Conservation (phyloP, 345 rosid genomes). For the Carallia pectinifolia region DNA sequence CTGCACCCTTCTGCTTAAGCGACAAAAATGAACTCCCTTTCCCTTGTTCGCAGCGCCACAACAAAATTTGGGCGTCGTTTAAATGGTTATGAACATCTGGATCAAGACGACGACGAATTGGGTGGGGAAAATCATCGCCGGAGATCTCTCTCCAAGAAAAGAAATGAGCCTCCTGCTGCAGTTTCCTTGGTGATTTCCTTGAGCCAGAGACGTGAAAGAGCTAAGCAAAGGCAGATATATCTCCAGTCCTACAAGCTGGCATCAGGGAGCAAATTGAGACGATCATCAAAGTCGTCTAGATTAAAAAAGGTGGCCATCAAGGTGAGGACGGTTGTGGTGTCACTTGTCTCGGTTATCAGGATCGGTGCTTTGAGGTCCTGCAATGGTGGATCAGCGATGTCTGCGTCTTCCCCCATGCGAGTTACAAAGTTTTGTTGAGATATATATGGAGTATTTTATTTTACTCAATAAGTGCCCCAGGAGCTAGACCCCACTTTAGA, state of each 20-base stretch:
- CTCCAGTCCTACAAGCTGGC: slow-evolving; percentile 44
- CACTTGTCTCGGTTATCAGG: slow-evolving; percentile 24
- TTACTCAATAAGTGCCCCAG: too few relatives aligned
- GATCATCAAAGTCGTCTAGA: slow-evolving; percentile 22
- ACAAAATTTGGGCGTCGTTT: not conserved
- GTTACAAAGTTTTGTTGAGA: slow-evolving; percentile 1
- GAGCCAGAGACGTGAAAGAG: slow-evolving; percentile 36
- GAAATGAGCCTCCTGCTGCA: slow-evolving; percentile 10
- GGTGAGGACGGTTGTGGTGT: slow-evolving; percentile 30
- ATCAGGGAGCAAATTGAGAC: slow-evolving; percentile 19
- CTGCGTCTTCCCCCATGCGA: slow-evolving; percentile 16
- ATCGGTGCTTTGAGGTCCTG: slow-evolving; percentile 26
- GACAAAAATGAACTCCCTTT: slow-evolving; percentile 11
- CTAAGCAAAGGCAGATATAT: slow-evolving; percentile 46
- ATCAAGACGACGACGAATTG: not conserved
- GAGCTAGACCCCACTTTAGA: too few relatives aligned
- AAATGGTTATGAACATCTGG: slow-evolving; percentile 17
- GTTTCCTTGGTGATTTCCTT: slow-evolving; percentile 17
- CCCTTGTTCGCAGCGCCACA: slow-evolving; percentile 7
- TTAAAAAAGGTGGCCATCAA: slow-evolving; percentile 36
- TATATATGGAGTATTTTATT: too few relatives aligned
- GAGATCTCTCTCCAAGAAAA: slow-evolving; percentile 16
- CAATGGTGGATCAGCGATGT: slow-evolving; percentile 27
- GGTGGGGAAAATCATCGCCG: not conserved
- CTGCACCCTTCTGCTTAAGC: not conserved